Evolutionary conservation across 192 early-diverging fungal genomes (phyloP).

Genomic region (Backusella luteola): DNA sequence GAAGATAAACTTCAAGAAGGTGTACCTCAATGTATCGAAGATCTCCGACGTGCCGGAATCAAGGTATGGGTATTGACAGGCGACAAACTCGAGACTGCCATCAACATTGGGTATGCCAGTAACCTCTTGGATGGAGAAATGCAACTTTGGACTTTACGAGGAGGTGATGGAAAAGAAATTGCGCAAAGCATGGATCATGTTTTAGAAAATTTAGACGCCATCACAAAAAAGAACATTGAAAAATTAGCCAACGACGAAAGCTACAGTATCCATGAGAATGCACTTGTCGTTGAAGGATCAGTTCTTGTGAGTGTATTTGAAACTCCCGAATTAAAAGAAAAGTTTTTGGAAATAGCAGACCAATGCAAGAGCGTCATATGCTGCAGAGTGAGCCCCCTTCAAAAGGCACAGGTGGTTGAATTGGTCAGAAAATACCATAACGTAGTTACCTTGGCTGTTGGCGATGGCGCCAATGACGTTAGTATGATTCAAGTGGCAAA

Average conservation of each 20-base stretch:
- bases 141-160: constrained; percentile 61
- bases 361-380: constrained; percentile 86
- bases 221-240: not conserved
- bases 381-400: constrained; percentile 89
- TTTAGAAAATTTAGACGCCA: not conserved
- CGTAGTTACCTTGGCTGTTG: constrained; percentile 67
- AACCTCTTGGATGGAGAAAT: constrained; percentile 69
- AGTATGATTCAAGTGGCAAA: constrained; percentile 97
- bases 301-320: constrained; percentile 56
- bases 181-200: not conserved
- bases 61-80: constrained; percentile 98
- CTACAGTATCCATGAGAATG: constrained; percentile 40
- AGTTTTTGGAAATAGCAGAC: constrained; percentile 65
- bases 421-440: constrained; percentile 76
- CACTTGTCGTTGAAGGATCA: constrained; percentile 84
- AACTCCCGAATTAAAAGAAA: constrained; percentile 50
- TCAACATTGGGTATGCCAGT: constrained; percentile 94
- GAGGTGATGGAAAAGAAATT: constrained; percentile 11
- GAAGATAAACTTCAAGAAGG: constrained; percentile 97
- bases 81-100: constrained; percentile 98
- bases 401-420: constrained; percentile 95
- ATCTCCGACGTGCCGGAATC: constrained; percentile 82
- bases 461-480: constrained; percentile 88
- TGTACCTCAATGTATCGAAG: constrained; percentile 88
- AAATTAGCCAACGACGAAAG: not conserved